These are phyloP conservation scores for Salix dunnii DNA, from an alignment of 345 rosid genomes.

Conservation along the genomic window DNA sequence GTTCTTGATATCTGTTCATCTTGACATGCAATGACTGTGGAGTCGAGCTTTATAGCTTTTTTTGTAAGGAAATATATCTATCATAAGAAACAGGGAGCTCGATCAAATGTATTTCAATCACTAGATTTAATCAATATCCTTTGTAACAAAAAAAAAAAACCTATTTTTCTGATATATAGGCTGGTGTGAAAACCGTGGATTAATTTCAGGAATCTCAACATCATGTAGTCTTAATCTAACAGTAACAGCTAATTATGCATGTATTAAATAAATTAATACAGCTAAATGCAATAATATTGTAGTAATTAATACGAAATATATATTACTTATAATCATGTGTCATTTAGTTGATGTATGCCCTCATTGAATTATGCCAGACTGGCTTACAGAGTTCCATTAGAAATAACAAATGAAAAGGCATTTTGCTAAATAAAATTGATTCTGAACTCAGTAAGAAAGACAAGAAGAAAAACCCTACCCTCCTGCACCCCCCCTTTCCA, in stretches of 20 bases:
- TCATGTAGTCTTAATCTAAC: not conserved
- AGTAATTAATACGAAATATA: too few species aligned
- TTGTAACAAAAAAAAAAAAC: not conserved
- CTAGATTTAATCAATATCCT: not conserved
- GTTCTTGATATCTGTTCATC: too few species aligned
- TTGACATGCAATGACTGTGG: too few species aligned
- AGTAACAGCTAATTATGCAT: not conserved
- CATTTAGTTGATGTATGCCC: too few species aligned
- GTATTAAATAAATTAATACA: not conserved
- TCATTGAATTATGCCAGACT: too few species aligned
- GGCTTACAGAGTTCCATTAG: not conserved
- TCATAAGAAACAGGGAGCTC: too few species aligned
- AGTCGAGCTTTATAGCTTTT: too few species aligned
- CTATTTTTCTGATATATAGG: not conserved
- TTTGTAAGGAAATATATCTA: too few species aligned
- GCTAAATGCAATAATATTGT: too few species aligned
- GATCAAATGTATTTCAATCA: too few species aligned
- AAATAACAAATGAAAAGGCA: conserved; percentile 3
- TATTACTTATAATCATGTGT: too few species aligned
- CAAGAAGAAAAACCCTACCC: conserved; percentile 42
- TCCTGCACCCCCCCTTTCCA: conserved; percentile 34
- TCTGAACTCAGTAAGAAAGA: conserved; percentile 33
- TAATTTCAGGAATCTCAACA: too few species aligned
- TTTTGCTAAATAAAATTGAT: conserved; percentile 18
- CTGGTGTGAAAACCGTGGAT: not conserved